Evolutionary conservation across 129 eudicot species (phyloP).

Genomic region (Centrapalus pauciflorus): DNA sequence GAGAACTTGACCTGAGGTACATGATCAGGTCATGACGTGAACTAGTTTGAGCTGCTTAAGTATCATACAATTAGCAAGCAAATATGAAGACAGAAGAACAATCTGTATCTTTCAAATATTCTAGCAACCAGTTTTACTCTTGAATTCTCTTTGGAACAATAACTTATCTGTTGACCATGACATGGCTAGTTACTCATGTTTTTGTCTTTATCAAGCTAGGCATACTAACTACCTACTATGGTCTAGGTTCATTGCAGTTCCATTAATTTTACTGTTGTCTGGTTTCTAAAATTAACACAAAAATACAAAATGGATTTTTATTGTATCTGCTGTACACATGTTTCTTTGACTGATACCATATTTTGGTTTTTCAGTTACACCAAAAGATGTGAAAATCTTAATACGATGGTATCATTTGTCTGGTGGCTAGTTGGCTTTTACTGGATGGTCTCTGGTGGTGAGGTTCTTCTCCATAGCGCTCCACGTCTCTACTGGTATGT

Average conservation of each 20-base stretch:
- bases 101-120: no score
- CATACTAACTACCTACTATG: not conserved
- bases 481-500: conserved; percentile 90
- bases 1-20: conserved; percentile 6
- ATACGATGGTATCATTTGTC: conserved; percentile 74
- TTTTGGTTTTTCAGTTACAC: conserved; percentile 43
- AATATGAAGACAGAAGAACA: no score
- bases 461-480: conserved; percentile 63
- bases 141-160: not conserved
- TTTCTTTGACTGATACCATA: not conserved
- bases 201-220: not conserved
- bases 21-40: not conserved
- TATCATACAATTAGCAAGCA: not conserved
- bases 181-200: not conserved
- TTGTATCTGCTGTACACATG: not conserved
- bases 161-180: not conserved
- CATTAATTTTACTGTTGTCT: not conserved
- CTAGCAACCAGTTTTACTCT: not conserved
- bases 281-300: not conserved
- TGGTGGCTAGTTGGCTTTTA: conserved; percentile 99
- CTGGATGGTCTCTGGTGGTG: conserved; percentile 90
- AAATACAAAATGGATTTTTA: not conserved
- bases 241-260: conserved; percentile 2
- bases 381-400: conserved; percentile 73
- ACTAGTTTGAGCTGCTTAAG: not conserved